Percentiles rank a stretch among this genome's conserved stretches.
These are phyloP conservation scores for Forsythia viridissima DNA, from an alignment of 257 asterid genomes.

Conservation along the genomic window DNA sequence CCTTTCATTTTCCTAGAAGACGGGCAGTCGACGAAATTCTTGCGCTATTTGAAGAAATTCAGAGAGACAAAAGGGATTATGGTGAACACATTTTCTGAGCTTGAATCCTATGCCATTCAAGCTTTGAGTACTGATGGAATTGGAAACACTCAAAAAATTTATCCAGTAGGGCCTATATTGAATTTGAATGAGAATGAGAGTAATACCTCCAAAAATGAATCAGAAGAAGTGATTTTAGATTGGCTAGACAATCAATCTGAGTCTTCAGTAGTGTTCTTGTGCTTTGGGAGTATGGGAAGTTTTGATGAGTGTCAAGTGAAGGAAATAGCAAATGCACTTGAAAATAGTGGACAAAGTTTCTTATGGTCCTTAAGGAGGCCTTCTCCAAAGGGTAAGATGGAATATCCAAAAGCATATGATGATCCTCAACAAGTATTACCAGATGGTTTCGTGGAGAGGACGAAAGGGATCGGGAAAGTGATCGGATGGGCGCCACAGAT, in stretches of 20 bases:
- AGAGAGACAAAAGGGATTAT: conserved; percentile 36
- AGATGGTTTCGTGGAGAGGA: conserved; percentile 34
- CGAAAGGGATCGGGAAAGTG: conserved; percentile 21
- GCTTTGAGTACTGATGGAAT: conserved; percentile 7
- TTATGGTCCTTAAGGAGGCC: conserved; percentile 30
- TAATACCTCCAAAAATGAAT: background rate
- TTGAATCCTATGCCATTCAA: conserved; percentile 37
- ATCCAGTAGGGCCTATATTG: conserved; percentile 48
- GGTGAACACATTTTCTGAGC: conserved; percentile 44
- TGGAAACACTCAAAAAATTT: conserved; percentile 24
- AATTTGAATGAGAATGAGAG: background rate
- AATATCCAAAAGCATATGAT: conserved; percentile 17
- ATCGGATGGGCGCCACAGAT: conserved; percentile 35
- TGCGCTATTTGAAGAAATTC: background rate
- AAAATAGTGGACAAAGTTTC: conserved; percentile 26
- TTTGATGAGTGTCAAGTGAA: conserved; percentile 20
- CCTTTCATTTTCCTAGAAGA: conserved; percentile 16
- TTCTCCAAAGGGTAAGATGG: conserved; percentile 8
- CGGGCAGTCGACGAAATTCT: background rate
- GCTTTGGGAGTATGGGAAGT: conserved; percentile 34
- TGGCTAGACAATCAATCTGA: conserved; percentile 27
- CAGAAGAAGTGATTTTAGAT: conserved; percentile 1
- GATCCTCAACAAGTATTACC: conserved; percentile 23
- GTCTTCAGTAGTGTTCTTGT: conserved; percentile 28
- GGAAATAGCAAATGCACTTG: conserved; percentile 33